Conservation (phyloP, 2,329 filamentous ascomycete genomes). For the Bipolaris gigantea region DNA sequence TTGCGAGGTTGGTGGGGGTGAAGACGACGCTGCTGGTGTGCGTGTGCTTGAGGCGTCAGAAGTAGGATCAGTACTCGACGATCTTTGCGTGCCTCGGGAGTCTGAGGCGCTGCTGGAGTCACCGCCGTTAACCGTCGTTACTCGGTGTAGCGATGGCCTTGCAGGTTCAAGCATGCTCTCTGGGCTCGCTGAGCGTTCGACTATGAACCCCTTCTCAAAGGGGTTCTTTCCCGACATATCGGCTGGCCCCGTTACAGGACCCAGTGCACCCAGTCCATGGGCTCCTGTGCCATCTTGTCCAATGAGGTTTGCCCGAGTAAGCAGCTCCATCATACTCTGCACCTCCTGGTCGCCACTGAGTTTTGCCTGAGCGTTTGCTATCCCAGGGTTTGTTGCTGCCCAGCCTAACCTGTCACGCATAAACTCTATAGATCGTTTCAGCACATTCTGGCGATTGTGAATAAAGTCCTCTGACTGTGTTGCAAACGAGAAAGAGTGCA, state of each 20-base stretch:
- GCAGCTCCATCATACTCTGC: constrained; percentile 86
- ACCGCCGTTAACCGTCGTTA: constrained; percentile 9
- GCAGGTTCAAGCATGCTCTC: constrained; percentile 39
- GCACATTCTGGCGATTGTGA: constrained; percentile 86
- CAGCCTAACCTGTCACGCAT: constrained; percentile 91
- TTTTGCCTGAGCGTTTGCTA: constrained; percentile 81
- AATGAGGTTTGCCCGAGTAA: constrained; percentile 79
- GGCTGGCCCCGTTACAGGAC: constrained; percentile 80
- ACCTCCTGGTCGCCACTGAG: constrained; percentile 81
- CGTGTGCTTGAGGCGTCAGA: constrained; percentile 29
- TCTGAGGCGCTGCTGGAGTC: constrained; percentile 15
- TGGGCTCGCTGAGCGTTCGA: constrained; percentile 53
- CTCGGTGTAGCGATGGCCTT: constrained; percentile 23
- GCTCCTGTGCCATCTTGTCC: constrained; percentile 64
- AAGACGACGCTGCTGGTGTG: constrained; percentile 16
- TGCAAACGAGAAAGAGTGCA: constrained; percentile 98
- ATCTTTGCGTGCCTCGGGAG: constrained; percentile 18
- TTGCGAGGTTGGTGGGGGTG: constrained; percentile 27
- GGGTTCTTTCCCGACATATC: constrained; percentile 73
- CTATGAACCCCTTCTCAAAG: constrained; percentile 79
- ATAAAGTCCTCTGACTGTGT: constrained; percentile 92
- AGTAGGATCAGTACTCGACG: constrained; percentile 24
- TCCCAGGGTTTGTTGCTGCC: constrained; percentile 72
- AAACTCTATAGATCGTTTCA: constrained; percentile 94
- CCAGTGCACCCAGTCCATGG: constrained; percentile 53